Evolutionary conservation across 2,329 filamentous ascomycete genomes (phyloP).

Genomic region (Elsinoe arachidis): DNA sequence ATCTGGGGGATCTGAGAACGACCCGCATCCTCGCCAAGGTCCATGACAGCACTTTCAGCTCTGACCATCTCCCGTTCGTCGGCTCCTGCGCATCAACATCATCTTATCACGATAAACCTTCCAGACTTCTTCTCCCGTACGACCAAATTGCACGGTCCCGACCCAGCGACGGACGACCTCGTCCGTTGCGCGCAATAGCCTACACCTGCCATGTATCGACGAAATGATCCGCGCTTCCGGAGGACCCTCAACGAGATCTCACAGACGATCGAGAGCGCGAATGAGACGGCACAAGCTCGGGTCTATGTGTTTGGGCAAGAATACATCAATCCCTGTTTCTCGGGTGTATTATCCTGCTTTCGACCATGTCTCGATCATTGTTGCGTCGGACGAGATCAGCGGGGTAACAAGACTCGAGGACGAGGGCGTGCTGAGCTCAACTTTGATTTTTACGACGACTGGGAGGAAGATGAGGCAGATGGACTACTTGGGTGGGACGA

Average conservation of each 20-base stretch:
- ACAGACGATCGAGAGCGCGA: conserved; percentile 81
- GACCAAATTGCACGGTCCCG: neutral
- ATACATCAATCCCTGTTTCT: conserved; percentile 75
- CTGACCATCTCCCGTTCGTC: neutral
- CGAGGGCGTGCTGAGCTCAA: conserved; percentile 65
- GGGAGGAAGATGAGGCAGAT: conserved; percentile 61
- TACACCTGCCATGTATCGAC: conserved; percentile 45
- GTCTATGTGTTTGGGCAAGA: conserved; percentile 83
- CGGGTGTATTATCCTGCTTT: conserved; percentile 56
- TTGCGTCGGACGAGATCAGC: conserved; percentile 67
- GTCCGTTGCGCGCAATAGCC: conserved; percentile 15
- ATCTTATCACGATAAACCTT: neutral
- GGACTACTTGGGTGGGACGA: conserved; percentile 67
- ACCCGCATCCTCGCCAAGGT: neutral
- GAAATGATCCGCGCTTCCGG: conserved; percentile 74
- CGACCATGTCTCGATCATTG: conserved; percentile 60
- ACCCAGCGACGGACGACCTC: conserved; percentile 5
- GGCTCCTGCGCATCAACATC: neutral
- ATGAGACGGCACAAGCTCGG: conserved; percentile 81
- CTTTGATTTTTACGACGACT: conserved; percentile 98
- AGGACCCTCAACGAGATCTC: conserved; percentile 90
- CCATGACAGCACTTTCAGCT: conserved; percentile 10
- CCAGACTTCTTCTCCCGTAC: neutral
- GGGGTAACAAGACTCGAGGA: conserved; percentile 55
- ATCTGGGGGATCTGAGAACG: neutral